Conservation (phyloP, 345 rosid species). For the Nasturtium officinale region DNA sequence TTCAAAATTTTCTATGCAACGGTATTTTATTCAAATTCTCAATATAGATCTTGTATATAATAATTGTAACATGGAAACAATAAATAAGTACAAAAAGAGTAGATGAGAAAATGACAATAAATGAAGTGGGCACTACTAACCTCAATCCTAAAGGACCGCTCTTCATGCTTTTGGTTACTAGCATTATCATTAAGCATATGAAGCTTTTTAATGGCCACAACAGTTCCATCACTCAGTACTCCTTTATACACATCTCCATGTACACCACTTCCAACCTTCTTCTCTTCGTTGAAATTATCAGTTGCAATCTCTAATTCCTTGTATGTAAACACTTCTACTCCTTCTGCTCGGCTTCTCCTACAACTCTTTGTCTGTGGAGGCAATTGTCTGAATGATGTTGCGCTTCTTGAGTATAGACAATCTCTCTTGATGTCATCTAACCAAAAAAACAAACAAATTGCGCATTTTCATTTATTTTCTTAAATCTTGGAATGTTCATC, state of each 20-base stretch:
- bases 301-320: slow-evolving; percentile 79
- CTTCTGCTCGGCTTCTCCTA: slow-evolving; percentile 39
- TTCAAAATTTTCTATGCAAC: not conserved
- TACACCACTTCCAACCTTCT: slow-evolving; percentile 65
- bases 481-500: not conserved
- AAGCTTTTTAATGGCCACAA: slow-evolving; percentile 75
- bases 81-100: slow-evolving; percentile 16
- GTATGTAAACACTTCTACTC: slow-evolving; percentile 84
- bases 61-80: slow-evolving; percentile 22
- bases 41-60: not conserved
- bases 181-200: slow-evolving; percentile 36
- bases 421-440: slow-evolving; percentile 32
- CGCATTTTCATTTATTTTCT: not conserved
- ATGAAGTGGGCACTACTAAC: slow-evolving; percentile 53
- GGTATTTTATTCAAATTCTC: not conserved
- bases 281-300: slow-evolving; percentile 57
- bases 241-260: slow-evolving; percentile 78
- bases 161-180: slow-evolving; percentile 68
- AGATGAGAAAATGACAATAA: slow-evolving; percentile 40
- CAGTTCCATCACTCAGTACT: slow-evolving; percentile 66
- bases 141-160: slow-evolving; percentile 85
- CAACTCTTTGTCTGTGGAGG: slow-evolving; percentile 15
- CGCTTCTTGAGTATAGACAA: slow-evolving; percentile 28
- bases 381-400: slow-evolving; percentile 30
- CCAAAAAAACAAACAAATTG: not conserved